phyloP scores from a whole-genome alignment of 1,139 yeast species.

The Lodderomyces orthopsilosis region DNA sequence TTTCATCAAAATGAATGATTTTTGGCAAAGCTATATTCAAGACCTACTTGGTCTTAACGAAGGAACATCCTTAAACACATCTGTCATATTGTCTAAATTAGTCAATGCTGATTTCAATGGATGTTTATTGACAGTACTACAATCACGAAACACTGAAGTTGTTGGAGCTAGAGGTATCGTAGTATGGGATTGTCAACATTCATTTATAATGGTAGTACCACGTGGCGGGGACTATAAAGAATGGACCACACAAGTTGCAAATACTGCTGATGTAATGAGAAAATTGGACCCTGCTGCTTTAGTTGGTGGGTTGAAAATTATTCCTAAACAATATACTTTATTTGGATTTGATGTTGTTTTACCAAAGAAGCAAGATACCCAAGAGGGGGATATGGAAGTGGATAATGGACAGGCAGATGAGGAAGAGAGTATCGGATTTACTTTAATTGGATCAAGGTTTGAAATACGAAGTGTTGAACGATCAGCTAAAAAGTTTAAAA shows the following conservation, averaged over 20 bases:
- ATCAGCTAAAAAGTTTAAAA: conserved; percentile 82
- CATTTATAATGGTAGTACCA: conserved; percentile 63
- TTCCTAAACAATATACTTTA: conserved; percentile 60
- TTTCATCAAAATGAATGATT: conserved; percentile 47
- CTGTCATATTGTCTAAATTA: conserved; percentile 49
- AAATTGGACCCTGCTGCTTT: conserved; percentile 26
- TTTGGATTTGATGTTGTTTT: conserved; percentile 55
- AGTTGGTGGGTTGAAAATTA: conserved; percentile 52
- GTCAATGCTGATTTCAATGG: conserved; percentile 87
- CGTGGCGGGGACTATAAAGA: conserved; percentile 37
- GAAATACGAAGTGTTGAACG: conserved; percentile 77
- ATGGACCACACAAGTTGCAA: conserved; percentile 15
- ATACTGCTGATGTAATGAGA: background rate
- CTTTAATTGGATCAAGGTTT: conserved; percentile 77
- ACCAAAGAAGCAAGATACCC: conserved; percentile 10
- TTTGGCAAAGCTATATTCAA: conserved; percentile 64
- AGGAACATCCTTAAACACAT: conserved; percentile 16
- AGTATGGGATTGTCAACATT: conserved; percentile 81
- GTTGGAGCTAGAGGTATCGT: conserved; percentile 77
- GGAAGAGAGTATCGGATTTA: conserved; percentile 49
- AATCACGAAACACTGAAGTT: conserved; percentile 54
- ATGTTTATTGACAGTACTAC: conserved; percentile 57
- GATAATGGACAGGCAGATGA: background rate
- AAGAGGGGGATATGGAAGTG: background rate
- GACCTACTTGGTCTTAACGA: conserved; percentile 45